phyloP scores from a whole-genome alignment of 2,329 filamentous ascomycete genomes.

The Metarhizium rileyi region DNA sequence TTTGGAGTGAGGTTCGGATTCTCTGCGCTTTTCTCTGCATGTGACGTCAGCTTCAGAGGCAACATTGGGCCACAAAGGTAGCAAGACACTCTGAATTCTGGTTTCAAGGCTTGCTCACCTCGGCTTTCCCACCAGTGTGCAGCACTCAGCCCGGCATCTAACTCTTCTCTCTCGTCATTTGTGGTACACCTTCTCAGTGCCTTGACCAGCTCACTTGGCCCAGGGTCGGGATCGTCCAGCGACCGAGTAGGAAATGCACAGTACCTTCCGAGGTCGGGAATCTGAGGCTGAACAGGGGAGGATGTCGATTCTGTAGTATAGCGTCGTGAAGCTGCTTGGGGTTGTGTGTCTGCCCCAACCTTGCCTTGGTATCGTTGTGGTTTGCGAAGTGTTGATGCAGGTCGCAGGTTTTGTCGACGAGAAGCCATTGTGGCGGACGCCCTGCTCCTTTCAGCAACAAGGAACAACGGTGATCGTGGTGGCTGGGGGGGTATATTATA shows the following conservation, averaged over 20 bases:
- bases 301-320: neutral
- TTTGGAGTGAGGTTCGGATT: neutral
- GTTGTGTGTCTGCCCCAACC: neutral
- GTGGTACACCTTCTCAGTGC: neutral
- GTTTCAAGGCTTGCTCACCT: neutral
- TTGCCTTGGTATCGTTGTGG: neutral
- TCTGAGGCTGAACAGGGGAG: neutral
- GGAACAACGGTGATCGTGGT: neutral
- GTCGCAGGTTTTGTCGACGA: conserved; percentile 1
- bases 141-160: conserved; percentile 2
- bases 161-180: neutral
- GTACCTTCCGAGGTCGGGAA: neutral
- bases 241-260: neutral
- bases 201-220: neutral
- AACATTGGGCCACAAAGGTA: neutral
- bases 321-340: neutral
- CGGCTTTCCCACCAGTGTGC: too few relatives aligned
- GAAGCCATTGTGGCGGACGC: neutral
- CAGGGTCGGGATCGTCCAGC: neutral
- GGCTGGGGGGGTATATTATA: neutral
- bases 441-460: neutral
- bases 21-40: conserved; percentile 2
- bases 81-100: neutral
- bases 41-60: neutral
- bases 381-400: conserved; percentile 1